Evolutionary conservation across 176 grass and related monocot genomes (phyloP), one percentile per base, ranked within the genome.

Genomic region (Phoenix dactylifera): DNA sequence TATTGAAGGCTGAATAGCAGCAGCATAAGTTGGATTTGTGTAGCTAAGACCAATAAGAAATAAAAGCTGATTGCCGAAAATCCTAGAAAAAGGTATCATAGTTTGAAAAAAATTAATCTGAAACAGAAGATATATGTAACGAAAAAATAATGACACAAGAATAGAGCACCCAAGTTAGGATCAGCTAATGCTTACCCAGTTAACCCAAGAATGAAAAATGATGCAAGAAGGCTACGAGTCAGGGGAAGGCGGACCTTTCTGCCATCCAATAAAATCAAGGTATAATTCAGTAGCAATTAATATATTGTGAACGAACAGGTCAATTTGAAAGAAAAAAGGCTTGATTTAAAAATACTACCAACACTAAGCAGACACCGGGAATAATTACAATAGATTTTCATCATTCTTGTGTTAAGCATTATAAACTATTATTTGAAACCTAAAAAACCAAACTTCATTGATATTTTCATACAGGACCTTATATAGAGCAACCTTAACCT

Each of bases 11-110:
- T 97, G 92, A 77, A 75, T 72, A 20, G 92, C 87, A 15, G 87
- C 84, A 26, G 92, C 87, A 50, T 91, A 97, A 65, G 84, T 91
- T 16, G 92, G 92, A 16, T 76, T 97, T 66, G 92, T 97, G 76
- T 88, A 97, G 73, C 83, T 82, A 35, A 97, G 71, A 3, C 87
- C 87, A 29, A 97, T 63, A 76, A 97, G 80, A 66, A 97, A 97
- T 9, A 97, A 74, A 24, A 97, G 66, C 75, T 97, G 92, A 55
- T 97, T 97, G 49, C 71, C 92, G 61, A 91, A 91, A 61, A 97
- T 84, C 65, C 92, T 91, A 55, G 53, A 70, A 64, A 24, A 23
- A 15, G 49, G 32, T 53, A 35, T 39, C 17, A 51, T 26, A 71
- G 26, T 22, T 14, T 29, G 23, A 49, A 57, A 49, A 24, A 26